phyloP scores from a whole-genome alignment of 768 basidiomycete genomes.

The Flagelloscypha sp. region DNA sequence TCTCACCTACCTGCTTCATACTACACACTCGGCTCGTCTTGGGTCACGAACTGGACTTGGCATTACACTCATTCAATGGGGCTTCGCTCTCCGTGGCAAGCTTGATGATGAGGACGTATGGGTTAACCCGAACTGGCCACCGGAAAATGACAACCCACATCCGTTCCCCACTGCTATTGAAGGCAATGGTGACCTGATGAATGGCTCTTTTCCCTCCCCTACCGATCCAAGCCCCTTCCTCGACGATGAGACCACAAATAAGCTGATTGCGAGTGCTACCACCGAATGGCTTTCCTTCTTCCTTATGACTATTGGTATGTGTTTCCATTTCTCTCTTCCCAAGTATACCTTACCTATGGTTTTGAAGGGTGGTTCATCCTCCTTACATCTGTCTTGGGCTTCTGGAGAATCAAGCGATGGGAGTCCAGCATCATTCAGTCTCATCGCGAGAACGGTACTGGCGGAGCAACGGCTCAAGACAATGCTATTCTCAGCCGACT shows the following conservation, averaged over 20 bases:
- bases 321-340: background rate
- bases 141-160: slow-evolving; percentile 19
- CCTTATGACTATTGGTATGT: slow-evolving; percentile 78
- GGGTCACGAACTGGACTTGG: slow-evolving; percentile 93
- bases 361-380: slow-evolving; percentile 73
- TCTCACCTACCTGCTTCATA: slow-evolving; percentile 89
- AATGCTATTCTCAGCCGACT: slow-evolving; percentile 26
- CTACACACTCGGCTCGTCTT: slow-evolving; percentile 86
- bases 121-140: slow-evolving; percentile 22
- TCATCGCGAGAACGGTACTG: slow-evolving; percentile 27
- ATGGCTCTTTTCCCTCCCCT: slow-evolving; percentile 15
- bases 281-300: slow-evolving; percentile 95
- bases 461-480: slow-evolving; percentile 12
- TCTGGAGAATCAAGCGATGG: slow-evolving; percentile 87
- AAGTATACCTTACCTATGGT: background rate
- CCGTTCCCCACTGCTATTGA: slow-evolving; percentile 37
- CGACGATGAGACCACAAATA: slow-evolving; percentile 30
- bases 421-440: slow-evolving; percentile 67
- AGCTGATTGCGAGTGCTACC: slow-evolving; percentile 53
- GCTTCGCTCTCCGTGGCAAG: slow-evolving; percentile 64
- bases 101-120: slow-evolving; percentile 33
- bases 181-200: slow-evolving; percentile 32
- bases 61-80: slow-evolving; percentile 94
- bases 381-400: slow-evolving; percentile 83
- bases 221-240: slow-evolving; percentile 13